Evolutionary conservation across 2,329 filamentous ascomycete genomes (phyloP).

Genomic region (Ascochyta clinopodiicola): DNA sequence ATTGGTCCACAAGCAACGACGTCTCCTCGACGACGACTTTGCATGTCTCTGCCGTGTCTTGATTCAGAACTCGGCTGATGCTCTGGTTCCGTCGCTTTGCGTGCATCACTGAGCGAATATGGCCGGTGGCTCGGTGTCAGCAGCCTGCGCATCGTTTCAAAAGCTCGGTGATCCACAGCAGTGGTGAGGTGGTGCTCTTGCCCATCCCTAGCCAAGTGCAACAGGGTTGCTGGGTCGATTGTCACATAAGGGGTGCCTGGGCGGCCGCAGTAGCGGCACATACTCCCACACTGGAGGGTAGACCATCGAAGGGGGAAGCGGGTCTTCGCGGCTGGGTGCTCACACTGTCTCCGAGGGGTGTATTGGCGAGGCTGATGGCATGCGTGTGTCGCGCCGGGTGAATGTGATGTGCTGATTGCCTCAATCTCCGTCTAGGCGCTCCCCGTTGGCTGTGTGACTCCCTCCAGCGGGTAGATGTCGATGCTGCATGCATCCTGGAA

Average conservation of each 20-base stretch:
- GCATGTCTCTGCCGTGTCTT: conserved; percentile 14
- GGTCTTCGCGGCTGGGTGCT: conserved; percentile 27
- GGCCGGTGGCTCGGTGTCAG: conserved; percentile 31
- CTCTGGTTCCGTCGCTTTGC: conserved; percentile 21
- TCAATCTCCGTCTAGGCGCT: conserved; percentile 42
- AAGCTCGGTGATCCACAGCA: conserved; percentile 29
- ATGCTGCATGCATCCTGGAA: conserved; percentile 34
- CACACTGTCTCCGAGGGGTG: conserved; percentile 15
- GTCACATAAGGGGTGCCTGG: conserved; percentile 23
- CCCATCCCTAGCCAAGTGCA: conserved; percentile 33
- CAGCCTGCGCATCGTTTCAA: conserved; percentile 42
- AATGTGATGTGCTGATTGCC: conserved; percentile 36
- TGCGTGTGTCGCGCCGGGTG: conserved; percentile 23
- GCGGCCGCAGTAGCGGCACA: conserved; percentile 36
- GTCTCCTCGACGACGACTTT: background rate
- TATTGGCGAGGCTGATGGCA: conserved; percentile 34
- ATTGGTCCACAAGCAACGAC: background rate
- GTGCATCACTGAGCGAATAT: conserved; percentile 21
- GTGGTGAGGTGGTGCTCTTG: conserved; percentile 31
- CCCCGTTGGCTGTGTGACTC: conserved; percentile 42
- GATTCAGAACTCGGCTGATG: conserved; percentile 23
- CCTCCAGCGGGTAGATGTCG: conserved; percentile 26
- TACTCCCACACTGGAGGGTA: conserved; percentile 30
- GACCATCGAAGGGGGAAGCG: conserved; percentile 19
- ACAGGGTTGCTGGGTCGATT: conserved; percentile 21